Conservation (phyloP, 371 early-diverging fungal genomes). For the Zancudomyces culisetae region DNA sequence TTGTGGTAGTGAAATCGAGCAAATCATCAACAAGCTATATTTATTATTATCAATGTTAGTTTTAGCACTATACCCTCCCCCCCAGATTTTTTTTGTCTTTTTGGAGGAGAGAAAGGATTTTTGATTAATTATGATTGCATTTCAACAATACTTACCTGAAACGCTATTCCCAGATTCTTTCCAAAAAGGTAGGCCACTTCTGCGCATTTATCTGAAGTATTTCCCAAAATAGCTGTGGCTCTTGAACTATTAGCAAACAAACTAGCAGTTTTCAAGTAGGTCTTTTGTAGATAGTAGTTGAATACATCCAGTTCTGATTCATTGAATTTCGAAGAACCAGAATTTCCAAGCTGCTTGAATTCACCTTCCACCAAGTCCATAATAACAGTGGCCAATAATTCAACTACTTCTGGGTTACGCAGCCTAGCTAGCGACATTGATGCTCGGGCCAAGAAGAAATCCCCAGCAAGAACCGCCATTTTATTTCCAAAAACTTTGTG, state of each 20-base stretch:
- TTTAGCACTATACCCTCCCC: no score
- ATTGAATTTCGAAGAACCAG: slow-evolving; percentile 14
- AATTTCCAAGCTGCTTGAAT: slow-evolving; percentile 83
- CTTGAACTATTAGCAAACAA: slow-evolving; percentile 85
- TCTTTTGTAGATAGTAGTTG: slow-evolving; percentile 82
- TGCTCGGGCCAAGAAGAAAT: slow-evolving; percentile 80
- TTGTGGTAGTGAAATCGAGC: slow-evolving; percentile 67
- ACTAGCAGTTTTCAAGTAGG: slow-evolving; percentile 86
- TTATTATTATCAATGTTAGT: no score
- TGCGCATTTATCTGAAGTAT: slow-evolving; percentile 41
- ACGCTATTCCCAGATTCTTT: slow-evolving; percentile 74
- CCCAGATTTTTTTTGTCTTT: no score
- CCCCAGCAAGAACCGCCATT: slow-evolving; percentile 89
- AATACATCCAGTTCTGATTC: slow-evolving; percentile 24
- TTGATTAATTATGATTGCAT: no score
- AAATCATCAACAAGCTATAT: slow-evolving; percentile 47
- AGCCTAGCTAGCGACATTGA: slow-evolving; percentile 75
- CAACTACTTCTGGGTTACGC: slow-evolving; percentile 75
- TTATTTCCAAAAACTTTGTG: slow-evolving; percentile 87
- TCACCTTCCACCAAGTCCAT: slow-evolving; percentile 88
- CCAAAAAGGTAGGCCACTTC: slow-evolving; percentile 71
- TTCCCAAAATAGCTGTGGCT: slow-evolving; percentile 71
- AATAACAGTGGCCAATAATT: slow-evolving; percentile 81
- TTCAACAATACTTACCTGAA: slow-evolving; percentile 32
- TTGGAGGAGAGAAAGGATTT: no score